Conservation (phyloP, 2,329 filamentous ascomycete species). For the Cladosporium sp. region DNA sequence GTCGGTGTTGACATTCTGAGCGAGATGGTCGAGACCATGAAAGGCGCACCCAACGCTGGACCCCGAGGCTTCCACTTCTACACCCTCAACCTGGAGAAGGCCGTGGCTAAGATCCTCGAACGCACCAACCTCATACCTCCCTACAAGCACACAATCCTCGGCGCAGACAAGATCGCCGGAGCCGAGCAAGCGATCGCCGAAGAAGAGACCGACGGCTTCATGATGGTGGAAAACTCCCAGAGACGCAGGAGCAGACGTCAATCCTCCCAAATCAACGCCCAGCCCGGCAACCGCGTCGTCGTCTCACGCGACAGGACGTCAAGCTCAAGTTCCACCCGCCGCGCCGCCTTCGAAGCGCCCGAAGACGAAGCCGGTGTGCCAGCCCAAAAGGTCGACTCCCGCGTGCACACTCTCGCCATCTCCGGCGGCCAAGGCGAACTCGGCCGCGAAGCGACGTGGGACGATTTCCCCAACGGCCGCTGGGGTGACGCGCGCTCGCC, state of each 20-base stretch:
- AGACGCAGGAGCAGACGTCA: conserved; percentile 46
- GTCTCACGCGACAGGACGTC: conserved; percentile 56
- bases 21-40: conserved; percentile 78
- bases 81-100: conserved; percentile 93
- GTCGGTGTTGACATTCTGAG: conserved; percentile 77
- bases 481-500: conserved; percentile 93
- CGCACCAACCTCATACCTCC: conserved; percentile 75
- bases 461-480: conserved; percentile 94
- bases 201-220: conserved; percentile 33
- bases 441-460: conserved; percentile 95
- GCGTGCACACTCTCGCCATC: conserved; percentile 75
- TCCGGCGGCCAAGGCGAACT: conserved; percentile 88
- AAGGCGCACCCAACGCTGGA: conserved; percentile 46
- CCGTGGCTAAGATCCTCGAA: conserved; percentile 89
- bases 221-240: conserved; percentile 35
- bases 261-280: conserved; percentile 75
- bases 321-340: conserved; percentile 49
- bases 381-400: conserved; percentile 62
- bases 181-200: conserved; percentile 46
- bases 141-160: conserved; percentile 25
- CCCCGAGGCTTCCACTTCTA: conserved; percentile 93
- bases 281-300: conserved; percentile 84
- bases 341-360: conserved; percentile 58
- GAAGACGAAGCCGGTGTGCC: conserved; percentile 76
- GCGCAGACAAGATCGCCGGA: conserved; percentile 33